Percentiles rank a stretch among this genome's conserved stretches.
Conservation (phyloP, 2,329 filamentous ascomycete species). For the Salinomyces thailandicus region DNA sequence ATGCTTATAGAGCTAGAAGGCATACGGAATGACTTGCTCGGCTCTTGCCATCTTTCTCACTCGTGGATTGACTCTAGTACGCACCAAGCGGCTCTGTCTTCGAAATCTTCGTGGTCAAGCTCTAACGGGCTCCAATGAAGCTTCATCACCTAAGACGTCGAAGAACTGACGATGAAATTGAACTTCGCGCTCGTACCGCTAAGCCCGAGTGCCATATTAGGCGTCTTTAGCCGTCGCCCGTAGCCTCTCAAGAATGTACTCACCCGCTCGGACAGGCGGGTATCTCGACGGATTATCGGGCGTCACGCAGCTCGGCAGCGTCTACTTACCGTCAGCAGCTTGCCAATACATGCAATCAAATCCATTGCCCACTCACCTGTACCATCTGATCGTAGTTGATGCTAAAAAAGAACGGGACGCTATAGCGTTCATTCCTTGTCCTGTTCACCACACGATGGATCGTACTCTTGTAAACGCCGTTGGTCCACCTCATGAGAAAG, state of each 20-base stretch:
- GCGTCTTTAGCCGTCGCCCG: not conserved
- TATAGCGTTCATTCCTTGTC: slow-evolving; percentile 30
- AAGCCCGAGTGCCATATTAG: too few relatives aligned
- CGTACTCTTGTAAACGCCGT: slow-evolving; percentile 35
- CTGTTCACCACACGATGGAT: slow-evolving; percentile 38
- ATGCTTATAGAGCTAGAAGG: too few relatives aligned
- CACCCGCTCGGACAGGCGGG: slow-evolving; percentile 28
- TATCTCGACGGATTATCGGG: slow-evolving; percentile 25
- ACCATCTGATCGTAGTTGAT: slow-evolving; percentile 32
- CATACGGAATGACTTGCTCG: too few relatives aligned
- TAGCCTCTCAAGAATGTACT: slow-evolving; percentile 30
- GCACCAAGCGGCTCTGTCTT: too few relatives aligned
- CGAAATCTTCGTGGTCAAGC: too few relatives aligned
- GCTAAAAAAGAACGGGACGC: slow-evolving; percentile 40
- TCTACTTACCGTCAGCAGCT: slow-evolving; percentile 13
- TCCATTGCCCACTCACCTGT: slow-evolving; percentile 19
- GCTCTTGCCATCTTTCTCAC: too few relatives aligned
- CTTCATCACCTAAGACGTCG: too few relatives aligned
- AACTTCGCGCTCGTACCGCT: too few relatives aligned
- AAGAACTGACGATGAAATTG: too few relatives aligned
- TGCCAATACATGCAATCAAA: not conserved
- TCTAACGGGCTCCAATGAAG: too few relatives aligned
- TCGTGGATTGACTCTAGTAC: too few relatives aligned
- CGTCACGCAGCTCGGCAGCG: slow-evolving; percentile 27
- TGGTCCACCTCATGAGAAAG: slow-evolving; percentile 41